Evolutionary conservation across 2,329 filamentous ascomycete genomes (phyloP), one percentile per base, ranked within the genome.

Genomic region (Verticillium tricorpus): DNA sequence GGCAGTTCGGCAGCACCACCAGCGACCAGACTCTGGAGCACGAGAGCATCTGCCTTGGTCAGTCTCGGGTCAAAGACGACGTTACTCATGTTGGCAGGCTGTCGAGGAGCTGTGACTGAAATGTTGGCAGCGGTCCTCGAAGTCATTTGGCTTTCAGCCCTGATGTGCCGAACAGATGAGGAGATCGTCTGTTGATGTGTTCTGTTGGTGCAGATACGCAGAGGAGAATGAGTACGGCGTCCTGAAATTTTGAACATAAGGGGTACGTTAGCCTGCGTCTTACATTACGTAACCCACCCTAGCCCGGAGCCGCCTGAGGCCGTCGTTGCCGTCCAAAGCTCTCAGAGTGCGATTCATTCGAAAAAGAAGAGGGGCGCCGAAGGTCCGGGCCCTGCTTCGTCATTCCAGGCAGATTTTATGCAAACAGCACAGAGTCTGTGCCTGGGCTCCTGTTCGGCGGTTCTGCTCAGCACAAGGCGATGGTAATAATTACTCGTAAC

Each of bases 1-100:
- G 37, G 37, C 14, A 40, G 3, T 40, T 40, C 14, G 37, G 37
- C 37, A 40, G 12, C 37, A 40, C 37, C 14, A 7, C 37, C 17
- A 17, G 37, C 67, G 61, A 73, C 70, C 54, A 81, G 70, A 62
- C 74, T 77, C 67, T 72, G 68, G 19, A 81, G 70, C 14, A 80
- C 71, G 19, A 79, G 65, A 25, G 68, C 67, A 65, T 81, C 78
- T 50, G 78, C 70, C 63, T 69, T 74, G 37, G 78, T 79, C 62
- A 81, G 68, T 60, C 74, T 73, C 60, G 73, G 69, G 66, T 76
- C 77, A 61, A 78, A 71, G 37, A 75, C 68, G 67, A 72, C 71
- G 67, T 70, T 68, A 40, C 64, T 62, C 66, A 74, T 73, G 69
- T 68, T 67, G 66, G 67, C 60, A 67, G 63, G 60, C 34, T 65